Conservation (phyloP, 768 basidiomycete genomes). For the Lactarius sp. region DNA sequence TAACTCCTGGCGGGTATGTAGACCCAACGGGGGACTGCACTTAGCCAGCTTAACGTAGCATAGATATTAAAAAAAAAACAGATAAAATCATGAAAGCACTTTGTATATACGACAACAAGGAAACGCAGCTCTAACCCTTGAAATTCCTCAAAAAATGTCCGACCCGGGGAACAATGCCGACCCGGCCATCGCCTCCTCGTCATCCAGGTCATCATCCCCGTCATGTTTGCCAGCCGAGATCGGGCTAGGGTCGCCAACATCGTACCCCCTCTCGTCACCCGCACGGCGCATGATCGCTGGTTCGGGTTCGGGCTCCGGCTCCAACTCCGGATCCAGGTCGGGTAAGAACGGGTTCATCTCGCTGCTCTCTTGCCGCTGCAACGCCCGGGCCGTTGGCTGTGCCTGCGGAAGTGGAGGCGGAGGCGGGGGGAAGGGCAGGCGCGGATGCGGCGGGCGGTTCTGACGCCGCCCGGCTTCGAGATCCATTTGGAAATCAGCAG, state of each 20-base stretch:
- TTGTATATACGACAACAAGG: constrained; percentile 15
- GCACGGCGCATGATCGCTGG: background rate
- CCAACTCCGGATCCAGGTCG: constrained; percentile 13
- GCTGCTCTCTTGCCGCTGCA: constrained; percentile 20
- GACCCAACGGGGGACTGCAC: no score
- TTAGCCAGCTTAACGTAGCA: no score
- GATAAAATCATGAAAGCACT: background rate
- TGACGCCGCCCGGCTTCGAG: constrained; percentile 15
- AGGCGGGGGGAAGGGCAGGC: background rate
- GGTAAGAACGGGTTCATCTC: constrained; percentile 24
- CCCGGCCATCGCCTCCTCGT: constrained; percentile 5
- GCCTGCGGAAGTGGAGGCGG: background rate
- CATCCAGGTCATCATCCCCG: constrained; percentile 8
- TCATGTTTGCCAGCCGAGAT: background rate
- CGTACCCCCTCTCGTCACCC: constrained; percentile 1
- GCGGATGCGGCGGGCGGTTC: background rate
- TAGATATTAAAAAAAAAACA: background rate
- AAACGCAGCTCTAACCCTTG: constrained; percentile 10
- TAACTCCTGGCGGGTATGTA: no score
- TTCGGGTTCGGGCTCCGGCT: constrained; percentile 8
- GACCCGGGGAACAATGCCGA: constrained; percentile 24
- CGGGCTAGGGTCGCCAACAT: background rate
- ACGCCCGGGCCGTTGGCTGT: background rate
- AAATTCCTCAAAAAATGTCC: constrained; percentile 23
- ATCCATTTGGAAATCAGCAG: constrained; percentile 12